Evolutionary conservation across 306 rosid species (phyloP).

Genomic region (Mucuna pruriens): DNA sequence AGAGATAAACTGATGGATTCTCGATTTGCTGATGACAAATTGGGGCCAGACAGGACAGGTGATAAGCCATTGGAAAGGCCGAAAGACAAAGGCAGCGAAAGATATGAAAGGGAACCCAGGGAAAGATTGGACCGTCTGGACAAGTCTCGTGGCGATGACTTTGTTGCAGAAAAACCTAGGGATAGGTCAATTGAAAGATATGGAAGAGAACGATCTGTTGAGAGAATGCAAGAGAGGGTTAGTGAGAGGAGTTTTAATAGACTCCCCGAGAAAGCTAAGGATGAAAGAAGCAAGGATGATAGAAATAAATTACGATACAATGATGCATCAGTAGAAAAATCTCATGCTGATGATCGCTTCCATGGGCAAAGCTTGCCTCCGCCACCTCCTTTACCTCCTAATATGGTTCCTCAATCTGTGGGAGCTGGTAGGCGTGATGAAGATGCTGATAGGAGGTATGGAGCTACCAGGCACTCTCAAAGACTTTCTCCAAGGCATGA

Average conservation of each 20-base stretch:
- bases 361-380: constrained; percentile 97
- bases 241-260: constrained; percentile 77
- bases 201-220: constrained; percentile 93
- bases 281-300: constrained; percentile 78
- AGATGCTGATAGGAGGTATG: constrained; percentile 91
- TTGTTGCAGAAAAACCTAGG: constrained; percentile 67
- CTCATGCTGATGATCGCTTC: constrained; percentile 86
- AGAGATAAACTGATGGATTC: constrained; percentile 78
- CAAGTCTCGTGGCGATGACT: constrained; percentile 87
- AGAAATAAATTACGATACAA: constrained; percentile 76
- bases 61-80: constrained; percentile 82
- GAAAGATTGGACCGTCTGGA: constrained; percentile 87
- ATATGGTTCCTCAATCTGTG: constrained; percentile 91
- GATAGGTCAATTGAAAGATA: constrained; percentile 92
- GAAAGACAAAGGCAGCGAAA: constrained; percentile 82
- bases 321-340: constrained; percentile 70
- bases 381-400: constrained; percentile 97
- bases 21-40: constrained; percentile 72
- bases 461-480: constrained; percentile 80
- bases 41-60: constrained; percentile 68
- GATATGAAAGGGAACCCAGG: constrained; percentile 87
- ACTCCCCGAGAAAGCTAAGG: constrained; percentile 81
- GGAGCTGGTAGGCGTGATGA: constrained; percentile 91
- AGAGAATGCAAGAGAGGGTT: constrained; percentile 78
- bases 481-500: constrained; percentile 98